Conservation (phyloP, 768 basidiomycete genomes). For the Boletus edulis region DNA sequence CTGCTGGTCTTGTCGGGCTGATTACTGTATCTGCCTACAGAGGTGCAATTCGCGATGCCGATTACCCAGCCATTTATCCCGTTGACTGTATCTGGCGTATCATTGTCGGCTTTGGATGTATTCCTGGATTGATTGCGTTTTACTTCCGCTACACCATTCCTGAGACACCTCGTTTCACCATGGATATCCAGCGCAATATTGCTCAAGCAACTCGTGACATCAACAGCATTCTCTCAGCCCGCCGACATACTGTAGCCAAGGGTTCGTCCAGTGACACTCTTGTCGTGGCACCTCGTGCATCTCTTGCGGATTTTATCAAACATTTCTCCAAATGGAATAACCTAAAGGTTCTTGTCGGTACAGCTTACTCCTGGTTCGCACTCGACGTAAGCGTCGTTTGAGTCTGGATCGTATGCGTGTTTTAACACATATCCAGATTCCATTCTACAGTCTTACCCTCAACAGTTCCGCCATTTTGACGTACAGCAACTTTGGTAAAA, state of each 20-base stretch:
- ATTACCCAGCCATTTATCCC: constrained; percentile 38
- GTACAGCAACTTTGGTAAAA: constrained; percentile 64
- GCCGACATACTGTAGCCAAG: constrained; percentile 44
- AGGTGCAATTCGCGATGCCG: constrained; percentile 43
- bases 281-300: constrained; percentile 62
- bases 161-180: constrained; percentile 87
- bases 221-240: constrained; percentile 52
- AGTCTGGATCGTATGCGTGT: not conserved
- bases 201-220: constrained; percentile 72
- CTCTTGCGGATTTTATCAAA: constrained; percentile 57
- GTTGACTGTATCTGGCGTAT: constrained; percentile 85
- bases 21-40: constrained; percentile 66
- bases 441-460: constrained; percentile 85
- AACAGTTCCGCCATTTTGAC: constrained; percentile 75
- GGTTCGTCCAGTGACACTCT: constrained; percentile 43
- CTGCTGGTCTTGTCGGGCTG: constrained; percentile 64
- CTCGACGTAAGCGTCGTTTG: constrained; percentile 54
- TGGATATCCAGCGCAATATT: constrained; percentile 84
- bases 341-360: constrained; percentile 72
- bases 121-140: constrained; percentile 75
- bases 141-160: constrained; percentile 92
- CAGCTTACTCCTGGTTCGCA: constrained; percentile 85
- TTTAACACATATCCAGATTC: constrained; percentile 47
- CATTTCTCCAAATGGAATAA: constrained; percentile 78
- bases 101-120: constrained; percentile 80